Evolutionary conservation across 2,329 filamentous ascomycete species (phyloP), one percentile per base, ranked within the genome.

Genomic region (Aspergillus sp.): DNA sequence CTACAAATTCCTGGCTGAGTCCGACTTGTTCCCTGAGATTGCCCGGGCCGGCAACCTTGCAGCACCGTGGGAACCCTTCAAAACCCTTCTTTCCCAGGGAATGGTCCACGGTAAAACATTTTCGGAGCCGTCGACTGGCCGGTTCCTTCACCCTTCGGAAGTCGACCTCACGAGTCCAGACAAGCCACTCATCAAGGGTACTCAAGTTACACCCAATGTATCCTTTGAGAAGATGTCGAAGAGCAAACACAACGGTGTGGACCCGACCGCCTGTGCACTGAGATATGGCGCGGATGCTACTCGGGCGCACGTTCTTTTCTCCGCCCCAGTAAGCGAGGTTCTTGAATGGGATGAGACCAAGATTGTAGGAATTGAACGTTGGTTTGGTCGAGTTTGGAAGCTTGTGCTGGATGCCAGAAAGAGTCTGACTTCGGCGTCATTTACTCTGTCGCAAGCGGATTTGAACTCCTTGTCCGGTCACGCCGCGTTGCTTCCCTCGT

Each of bases 211-310:
- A 0, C 81, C 85, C 1, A 77, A 71, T 27, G 67, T 89, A 12
- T 83, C 80, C 1, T 95, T 79, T 55, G 89, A 95, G 64, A 95
- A 95, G 62, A 95, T 95, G 90, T 93, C 87, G 33, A 95, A 95
- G 69, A 94, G 88, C 57, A 95, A 95, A 66, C 77, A 93, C 69
- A 95, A 95, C 59, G 90, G 90, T 27, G 88, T 95, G 6, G 88
- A 95, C 59, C 90, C 90, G 0, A 82, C 79, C 0, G 73, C 71
- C 0, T 86, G 85, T 50, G 88, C 93, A 45, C 69, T 75, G 6
- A 81, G 79, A 52, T 85, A 93, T 55, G 90, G 90, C 19, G 87
- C 89, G 1, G 90, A 95, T 63, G 83, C 87, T 5, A 90, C 87
- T 2, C 76, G 90, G 44, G 88, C 88, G 4, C 90, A 95, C 61